phyloP scores from a whole-genome alignment of 2,329 filamentous ascomycete species.

The Moelleriella libera region DNA sequence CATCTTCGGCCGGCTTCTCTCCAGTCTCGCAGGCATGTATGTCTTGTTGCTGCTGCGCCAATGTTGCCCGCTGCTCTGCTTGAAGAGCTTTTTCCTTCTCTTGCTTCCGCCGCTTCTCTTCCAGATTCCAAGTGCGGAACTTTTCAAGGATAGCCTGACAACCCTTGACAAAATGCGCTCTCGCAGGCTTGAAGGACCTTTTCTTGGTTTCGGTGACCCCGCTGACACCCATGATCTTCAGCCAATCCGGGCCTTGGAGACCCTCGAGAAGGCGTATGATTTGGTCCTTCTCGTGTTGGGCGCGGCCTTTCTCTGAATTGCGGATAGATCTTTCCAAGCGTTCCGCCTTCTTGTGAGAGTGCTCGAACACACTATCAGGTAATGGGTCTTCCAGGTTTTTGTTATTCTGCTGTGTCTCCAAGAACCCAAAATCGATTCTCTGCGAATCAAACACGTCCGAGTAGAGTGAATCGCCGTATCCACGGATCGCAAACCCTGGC shows the following conservation, averaged over 20 bases:
- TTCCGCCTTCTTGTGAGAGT: constrained; percentile 43
- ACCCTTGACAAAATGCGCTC: constrained; percentile 71
- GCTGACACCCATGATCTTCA: constrained; percentile 80
- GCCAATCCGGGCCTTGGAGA: constrained; percentile 82
- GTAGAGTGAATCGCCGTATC: constrained; percentile 42
- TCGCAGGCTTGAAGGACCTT: constrained; percentile 74
- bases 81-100: constrained; percentile 50
- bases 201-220: constrained; percentile 74
- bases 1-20: neutral
- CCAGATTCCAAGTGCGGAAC: constrained; percentile 74
- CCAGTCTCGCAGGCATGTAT: neutral
- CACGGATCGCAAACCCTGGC: constrained; percentile 24
- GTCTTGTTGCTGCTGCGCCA: constrained; percentile 16
- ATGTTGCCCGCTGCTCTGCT: constrained; percentile 6
- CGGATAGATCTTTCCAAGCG: constrained; percentile 47
- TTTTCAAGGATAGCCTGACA: constrained; percentile 74
- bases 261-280: constrained; percentile 60
- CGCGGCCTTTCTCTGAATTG: constrained; percentile 49
- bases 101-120: constrained; percentile 71
- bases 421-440: constrained; percentile 39
- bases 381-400: constrained; percentile 37
- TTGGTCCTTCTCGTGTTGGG: constrained; percentile 53
- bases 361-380: constrained; percentile 38
- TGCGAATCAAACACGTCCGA: constrained; percentile 41
- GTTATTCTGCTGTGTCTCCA: constrained; percentile 30